Conservation (phyloP, 2,329 filamentous ascomycete species). For the Ascochyta lentis region DNA sequence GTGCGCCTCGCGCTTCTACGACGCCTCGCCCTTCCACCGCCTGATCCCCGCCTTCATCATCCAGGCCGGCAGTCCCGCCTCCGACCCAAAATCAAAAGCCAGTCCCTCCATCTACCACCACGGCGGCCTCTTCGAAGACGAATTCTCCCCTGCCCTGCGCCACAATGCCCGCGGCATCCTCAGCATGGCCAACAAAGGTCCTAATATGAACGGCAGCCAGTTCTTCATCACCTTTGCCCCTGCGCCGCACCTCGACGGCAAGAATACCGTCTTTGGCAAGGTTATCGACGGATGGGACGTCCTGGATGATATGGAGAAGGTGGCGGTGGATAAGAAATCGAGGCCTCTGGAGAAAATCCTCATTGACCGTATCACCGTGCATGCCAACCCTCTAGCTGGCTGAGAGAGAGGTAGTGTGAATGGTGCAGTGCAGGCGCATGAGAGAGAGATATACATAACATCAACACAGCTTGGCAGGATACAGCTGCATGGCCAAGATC, state of each 20-base stretch:
- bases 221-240: conserved; percentile 83
- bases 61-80: conserved; percentile 70
- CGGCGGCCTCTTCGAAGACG: conserved; percentile 72
- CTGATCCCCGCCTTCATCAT: conserved; percentile 82
- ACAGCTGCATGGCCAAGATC: not conserved
- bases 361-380: conserved; percentile 75
- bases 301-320: conserved; percentile 72
- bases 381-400: conserved; percentile 78
- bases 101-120: conserved; percentile 73
- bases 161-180: conserved; percentile 74
- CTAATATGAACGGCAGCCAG: conserved; percentile 76
- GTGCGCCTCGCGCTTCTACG: conserved; percentile 80
- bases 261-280: conserved; percentile 84
- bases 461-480: not conserved
- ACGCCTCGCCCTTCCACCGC: conserved; percentile 78
- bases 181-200: conserved; percentile 81
- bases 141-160: conserved; percentile 73
- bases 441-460: too few species aligned
- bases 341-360: conserved; percentile 70
- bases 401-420: conserved; percentile 38
- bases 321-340: conserved; percentile 79
- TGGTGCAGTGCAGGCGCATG: too few species aligned
- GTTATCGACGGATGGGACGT: conserved; percentile 67
- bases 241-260: conserved; percentile 79
- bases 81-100: conserved; percentile 63